phyloP scores from a whole-genome alignment of 1,284 basidiomycete genomes.

The Naganishia liquefaciens region DNA sequence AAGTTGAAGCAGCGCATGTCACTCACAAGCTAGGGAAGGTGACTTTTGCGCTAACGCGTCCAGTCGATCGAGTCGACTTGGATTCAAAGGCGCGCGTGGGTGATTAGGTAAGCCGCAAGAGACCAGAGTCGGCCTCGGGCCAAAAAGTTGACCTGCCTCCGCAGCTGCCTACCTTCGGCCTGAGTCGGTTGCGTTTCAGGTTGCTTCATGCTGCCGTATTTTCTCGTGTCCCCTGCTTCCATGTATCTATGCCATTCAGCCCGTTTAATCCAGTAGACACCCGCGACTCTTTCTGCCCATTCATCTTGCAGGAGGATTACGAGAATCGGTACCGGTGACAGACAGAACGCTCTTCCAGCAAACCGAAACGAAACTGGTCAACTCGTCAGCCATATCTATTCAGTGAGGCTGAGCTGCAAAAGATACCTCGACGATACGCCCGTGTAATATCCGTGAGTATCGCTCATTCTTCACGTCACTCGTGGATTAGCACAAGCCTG shows the following conservation, averaged over 20 bases:
- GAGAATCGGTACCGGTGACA: no score
- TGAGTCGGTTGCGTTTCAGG: slow-evolving; percentile 12
- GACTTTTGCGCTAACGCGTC: slow-evolving; percentile 22
- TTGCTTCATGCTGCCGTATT: slow-evolving; percentile 2
- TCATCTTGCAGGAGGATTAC: background rate
- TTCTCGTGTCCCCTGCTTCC: background rate
- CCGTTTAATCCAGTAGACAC: background rate
- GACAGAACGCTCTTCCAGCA: background rate
- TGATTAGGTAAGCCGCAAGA: slow-evolving; percentile 9
- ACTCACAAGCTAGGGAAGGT: background rate
- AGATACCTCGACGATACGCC: background rate
- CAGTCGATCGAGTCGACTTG: slow-evolving; percentile 2
- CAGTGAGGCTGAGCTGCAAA: background rate
- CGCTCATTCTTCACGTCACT: background rate
- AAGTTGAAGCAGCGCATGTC: background rate
- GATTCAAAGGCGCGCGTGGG: slow-evolving; percentile 20
- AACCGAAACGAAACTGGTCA: slow-evolving; percentile 1
- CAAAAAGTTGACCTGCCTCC: slow-evolving; percentile 1
- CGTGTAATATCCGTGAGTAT: background rate
- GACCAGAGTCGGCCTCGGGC: slow-evolving; percentile 9
- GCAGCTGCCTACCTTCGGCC: background rate
- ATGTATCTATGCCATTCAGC: background rate
- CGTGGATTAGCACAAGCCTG: background rate
- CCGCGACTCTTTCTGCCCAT: background rate
- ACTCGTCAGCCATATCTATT: slow-evolving; percentile 2